phyloP scores from a whole-genome alignment of 2,329 filamentous ascomycete species.

The Blastomyces silverae region DNA sequence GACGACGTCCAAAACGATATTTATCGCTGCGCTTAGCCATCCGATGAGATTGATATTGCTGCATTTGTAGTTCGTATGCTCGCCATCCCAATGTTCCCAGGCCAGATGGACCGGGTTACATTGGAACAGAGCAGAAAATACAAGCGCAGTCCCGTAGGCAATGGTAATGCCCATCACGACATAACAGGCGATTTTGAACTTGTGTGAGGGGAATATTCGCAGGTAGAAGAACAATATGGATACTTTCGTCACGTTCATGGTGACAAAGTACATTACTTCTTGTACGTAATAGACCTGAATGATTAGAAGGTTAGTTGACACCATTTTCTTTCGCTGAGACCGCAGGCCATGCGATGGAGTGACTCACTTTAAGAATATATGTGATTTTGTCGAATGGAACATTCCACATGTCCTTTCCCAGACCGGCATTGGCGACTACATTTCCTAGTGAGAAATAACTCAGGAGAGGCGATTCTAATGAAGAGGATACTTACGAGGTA shows the following conservation, averaged over 20 bases:
- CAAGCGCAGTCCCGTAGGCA: conserved; percentile 26
- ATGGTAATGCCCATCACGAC: conserved; percentile 20
- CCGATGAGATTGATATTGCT: conserved; percentile 12
- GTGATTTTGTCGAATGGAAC: conserved; percentile 1
- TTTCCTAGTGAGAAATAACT: not conserved
- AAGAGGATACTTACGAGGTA: conserved; percentile 3
- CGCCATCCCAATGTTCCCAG: conserved; percentile 23
- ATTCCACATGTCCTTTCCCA: conserved; percentile 11
- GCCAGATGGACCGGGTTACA: conserved; percentile 26
- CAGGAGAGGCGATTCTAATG: not conserved
- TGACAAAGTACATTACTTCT: conserved; percentile 28
- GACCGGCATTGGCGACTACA: conserved; percentile 10
- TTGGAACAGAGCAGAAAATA: conserved; percentile 27
- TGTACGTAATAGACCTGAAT: conserved; percentile 7
- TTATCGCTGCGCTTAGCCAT: not conserved
- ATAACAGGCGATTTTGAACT: conserved; percentile 17
- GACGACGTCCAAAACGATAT: conserved; percentile 9
- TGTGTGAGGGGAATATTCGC: conserved; percentile 28
- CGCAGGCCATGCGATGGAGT: not conserved
- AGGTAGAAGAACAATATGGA: conserved; percentile 31
- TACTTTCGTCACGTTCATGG: conserved; percentile 30
- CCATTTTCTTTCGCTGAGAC: not conserved
- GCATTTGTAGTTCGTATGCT: conserved; percentile 1
- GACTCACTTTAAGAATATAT: conserved; percentile 6
- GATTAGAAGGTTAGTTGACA: not conserved